phyloP scores from a whole-genome alignment of 116 monocot genomes.

The Iris pallida region DNA sequence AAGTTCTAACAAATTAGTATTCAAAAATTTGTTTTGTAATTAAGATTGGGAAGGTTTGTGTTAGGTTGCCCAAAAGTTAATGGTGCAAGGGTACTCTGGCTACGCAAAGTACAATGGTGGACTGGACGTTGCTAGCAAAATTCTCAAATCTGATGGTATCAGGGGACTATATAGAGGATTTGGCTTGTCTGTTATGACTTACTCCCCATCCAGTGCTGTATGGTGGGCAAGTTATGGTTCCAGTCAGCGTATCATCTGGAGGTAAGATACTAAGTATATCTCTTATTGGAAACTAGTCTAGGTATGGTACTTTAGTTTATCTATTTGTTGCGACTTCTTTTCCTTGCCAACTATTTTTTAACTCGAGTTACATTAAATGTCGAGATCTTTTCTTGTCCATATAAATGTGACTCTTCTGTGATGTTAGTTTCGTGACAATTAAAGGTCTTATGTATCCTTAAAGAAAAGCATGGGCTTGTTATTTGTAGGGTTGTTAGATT shows the following conservation, averaged over 20 bases:
- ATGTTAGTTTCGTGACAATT: background rate
- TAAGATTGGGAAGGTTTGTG: constrained; percentile 3
- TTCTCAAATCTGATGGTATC: constrained; percentile 42
- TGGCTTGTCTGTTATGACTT: constrained; percentile 88
- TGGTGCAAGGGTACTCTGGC: constrained; percentile 99
- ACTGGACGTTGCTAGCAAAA: constrained; percentile 65
- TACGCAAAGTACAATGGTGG: constrained; percentile 85
- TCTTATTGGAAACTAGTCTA: no score
- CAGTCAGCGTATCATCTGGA: constrained; percentile 91
- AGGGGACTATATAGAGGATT: constrained; percentile 81
- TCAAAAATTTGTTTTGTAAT: background rate
- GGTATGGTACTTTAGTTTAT: no score
- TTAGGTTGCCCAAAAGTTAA: constrained; percentile 97
- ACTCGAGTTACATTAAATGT: no score
- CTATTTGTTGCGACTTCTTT: no score
- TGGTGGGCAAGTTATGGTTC: constrained; percentile 99
- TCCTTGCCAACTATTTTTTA: no score
- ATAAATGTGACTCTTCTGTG: background rate
- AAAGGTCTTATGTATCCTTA: background rate
- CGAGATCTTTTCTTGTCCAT: no score
- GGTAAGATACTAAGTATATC: constrained; percentile 28
- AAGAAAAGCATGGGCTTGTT: constrained; percentile 1
- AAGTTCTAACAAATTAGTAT: background rate
- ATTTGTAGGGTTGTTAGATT: background rate
- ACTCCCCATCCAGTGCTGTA: constrained; percentile 94